Evolutionary conservation across 306 rosid genomes (phyloP).

Genomic region (Pyrus communis): DNA sequence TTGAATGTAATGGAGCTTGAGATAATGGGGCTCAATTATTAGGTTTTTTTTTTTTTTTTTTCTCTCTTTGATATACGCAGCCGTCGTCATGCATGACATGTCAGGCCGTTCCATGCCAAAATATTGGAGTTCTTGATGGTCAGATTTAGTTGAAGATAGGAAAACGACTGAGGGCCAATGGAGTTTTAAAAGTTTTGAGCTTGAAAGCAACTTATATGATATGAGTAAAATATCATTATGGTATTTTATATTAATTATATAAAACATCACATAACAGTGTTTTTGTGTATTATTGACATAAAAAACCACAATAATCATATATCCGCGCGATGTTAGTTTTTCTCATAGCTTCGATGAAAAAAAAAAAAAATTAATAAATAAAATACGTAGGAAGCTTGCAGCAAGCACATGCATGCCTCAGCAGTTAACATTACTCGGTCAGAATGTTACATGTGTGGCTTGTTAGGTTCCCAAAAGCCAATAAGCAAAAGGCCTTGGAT

Average conservation of each 20-base stretch:
- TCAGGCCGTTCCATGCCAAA: constrained; percentile 15
- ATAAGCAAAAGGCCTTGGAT: not conserved
- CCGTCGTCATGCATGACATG: not conserved
- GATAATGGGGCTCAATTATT: not conserved
- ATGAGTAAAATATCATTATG: too few species aligned
- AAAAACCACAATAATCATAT: too few species aligned
- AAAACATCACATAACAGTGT: too few species aligned
- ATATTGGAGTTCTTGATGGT: constrained; percentile 14
- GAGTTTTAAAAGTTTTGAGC: not conserved
- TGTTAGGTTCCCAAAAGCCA: constrained; percentile 1
- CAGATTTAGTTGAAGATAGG: constrained; percentile 17
- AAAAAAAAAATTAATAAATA: not conserved
- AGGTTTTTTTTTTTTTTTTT: too few species aligned
- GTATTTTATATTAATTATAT: too few species aligned
- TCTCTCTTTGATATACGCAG: not conserved
- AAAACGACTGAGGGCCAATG: constrained; percentile 19
- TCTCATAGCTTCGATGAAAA: not conserved
- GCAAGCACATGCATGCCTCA: not conserved
- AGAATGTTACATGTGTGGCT: not conserved
- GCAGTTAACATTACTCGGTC: not conserved
- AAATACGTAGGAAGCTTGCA: not conserved
- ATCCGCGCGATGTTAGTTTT: too few species aligned
- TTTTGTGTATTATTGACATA: not conserved
- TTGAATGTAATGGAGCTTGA: not conserved
- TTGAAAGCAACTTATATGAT: not conserved